Evolutionary conservation across 441 rosid genomes (phyloP).

Genomic region (Erysimum cheiri): DNA sequence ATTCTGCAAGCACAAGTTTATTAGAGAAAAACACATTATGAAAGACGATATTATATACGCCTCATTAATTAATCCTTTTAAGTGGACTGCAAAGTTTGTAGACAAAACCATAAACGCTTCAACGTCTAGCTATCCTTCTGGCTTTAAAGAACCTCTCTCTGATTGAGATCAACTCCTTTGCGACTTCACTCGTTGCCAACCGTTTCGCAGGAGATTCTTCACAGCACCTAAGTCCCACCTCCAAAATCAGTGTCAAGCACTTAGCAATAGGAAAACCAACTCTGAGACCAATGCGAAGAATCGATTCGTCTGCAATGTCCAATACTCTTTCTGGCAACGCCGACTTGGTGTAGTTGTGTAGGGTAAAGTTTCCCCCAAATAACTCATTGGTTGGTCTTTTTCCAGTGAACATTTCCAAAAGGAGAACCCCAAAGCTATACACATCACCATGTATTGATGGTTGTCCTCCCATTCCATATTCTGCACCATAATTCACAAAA

Average conservation of each 20-base stretch:
- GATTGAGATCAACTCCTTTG: slow-evolving; percentile 18
- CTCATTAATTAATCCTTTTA: too few species aligned
- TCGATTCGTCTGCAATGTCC: slow-evolving; percentile 38
- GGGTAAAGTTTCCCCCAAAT: slow-evolving; percentile 27
- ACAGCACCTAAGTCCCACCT: slow-evolving; percentile 25
- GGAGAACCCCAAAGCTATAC: too few species aligned
- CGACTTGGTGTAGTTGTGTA: slow-evolving; percentile 12
- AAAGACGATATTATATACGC: neutral
- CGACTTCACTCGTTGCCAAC: neutral
- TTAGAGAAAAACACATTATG: neutral
- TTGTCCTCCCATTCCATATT: neutral
- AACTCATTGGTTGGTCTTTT: slow-evolving; percentile 42
- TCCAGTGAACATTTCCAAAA: too few species aligned
- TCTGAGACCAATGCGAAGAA: neutral
- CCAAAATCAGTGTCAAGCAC: slow-evolving; percentile 18
- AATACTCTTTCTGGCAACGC: neutral
- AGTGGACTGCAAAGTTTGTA: neutral
- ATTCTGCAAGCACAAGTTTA: neutral
- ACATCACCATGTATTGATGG: neutral
- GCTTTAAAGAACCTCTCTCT: slow-evolving; percentile 24
- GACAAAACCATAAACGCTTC: slow-evolving; percentile 1
- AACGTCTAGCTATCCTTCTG: neutral
- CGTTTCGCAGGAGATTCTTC: slow-evolving; percentile 5
- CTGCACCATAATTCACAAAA: neutral
- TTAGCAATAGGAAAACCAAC: slow-evolving; percentile 11